Base-by-base conservation (phyloP, 106 monocot species). In the Triglochin maritima region DNA sequence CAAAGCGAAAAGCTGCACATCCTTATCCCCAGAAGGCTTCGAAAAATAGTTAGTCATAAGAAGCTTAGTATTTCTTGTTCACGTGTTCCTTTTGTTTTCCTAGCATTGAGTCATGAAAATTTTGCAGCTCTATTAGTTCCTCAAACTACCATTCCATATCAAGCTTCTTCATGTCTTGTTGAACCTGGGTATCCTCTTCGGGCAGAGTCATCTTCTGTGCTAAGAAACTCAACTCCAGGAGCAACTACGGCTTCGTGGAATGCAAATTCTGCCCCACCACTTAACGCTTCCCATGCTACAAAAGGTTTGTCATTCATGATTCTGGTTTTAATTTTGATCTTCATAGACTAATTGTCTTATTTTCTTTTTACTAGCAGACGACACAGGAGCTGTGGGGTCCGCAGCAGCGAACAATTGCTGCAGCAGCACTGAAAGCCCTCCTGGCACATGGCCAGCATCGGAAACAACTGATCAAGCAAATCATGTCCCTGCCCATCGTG, bases 1-100 rank as follows among this genome's bases (percentile, higher is more conserved):
- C 96, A 4, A 96, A 96, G 79, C 83, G 96, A 49, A 96, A 96
- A 84, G 96, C 96, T 47, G 83, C 91, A 69, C 96, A 90, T 79
- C 95, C 95, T 43, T 96, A 96, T 82, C 95, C 95, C 15, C 95
- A 96, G 52, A 96, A 90, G 58, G 86, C 96, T 14, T 80, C 85
- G 60, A 96, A 90, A 88, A 88, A 82, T 75, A 80, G 96, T 96
- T 44, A 64, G 83, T 63, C 53, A 9, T 55, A 4, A 56, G 69
- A 59, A 55, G 11, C 15, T 15, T 14, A 6, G 7, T 14, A 8
- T 16, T 15, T 45, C 48, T 5, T 60, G 55, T 49, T 51, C 4
- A 4, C 51, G 2, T 49, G 16, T 8, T 5, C 44, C 43, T 4
- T 13, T 46, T 44, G 0, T 15, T 17, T 5, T 61, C 44, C 42